Conservation (phyloP, 208 protist species). For the Trypanosoma rangeli region DNA sequence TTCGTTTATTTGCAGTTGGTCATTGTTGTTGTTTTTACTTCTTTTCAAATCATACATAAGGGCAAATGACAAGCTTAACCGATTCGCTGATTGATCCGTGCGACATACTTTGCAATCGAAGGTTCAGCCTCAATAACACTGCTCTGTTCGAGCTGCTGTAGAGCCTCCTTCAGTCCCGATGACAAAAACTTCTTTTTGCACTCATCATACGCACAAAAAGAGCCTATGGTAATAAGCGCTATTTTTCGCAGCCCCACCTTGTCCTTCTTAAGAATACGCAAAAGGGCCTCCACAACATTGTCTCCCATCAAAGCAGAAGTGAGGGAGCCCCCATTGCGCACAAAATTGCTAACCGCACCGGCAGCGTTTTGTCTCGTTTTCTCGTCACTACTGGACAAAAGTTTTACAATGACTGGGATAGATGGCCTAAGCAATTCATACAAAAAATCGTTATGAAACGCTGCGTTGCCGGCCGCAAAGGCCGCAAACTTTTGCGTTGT, state of each 20-base stretch:
- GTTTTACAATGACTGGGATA: conserved; percentile 77
- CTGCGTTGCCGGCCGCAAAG: conserved; percentile 96
- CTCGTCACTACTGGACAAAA: conserved; percentile 81
- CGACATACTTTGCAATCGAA: conserved; percentile 77
- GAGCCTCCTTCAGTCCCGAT: conserved; percentile 50
- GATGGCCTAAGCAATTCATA: conserved; percentile 74
- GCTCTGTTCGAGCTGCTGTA: conserved; percentile 57
- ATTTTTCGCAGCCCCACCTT: conserved; percentile 69
- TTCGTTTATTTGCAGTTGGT: neutral
- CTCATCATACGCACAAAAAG: conserved; percentile 87
- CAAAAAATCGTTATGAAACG: conserved; percentile 90
- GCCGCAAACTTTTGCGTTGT: conserved; percentile 94
- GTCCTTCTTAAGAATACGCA: conserved; percentile 78
- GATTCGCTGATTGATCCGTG: conserved; percentile 45
- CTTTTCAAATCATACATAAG: neutral
- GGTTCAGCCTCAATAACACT: conserved; percentile 38
- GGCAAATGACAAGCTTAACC: conserved; percentile 9
- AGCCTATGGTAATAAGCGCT: conserved; percentile 87
- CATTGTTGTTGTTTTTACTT: no score
- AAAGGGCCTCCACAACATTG: conserved; percentile 72
- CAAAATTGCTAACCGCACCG: conserved; percentile 94
- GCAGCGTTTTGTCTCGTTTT: conserved; percentile 95
- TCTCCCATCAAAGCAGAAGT: conserved; percentile 54
- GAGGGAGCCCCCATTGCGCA: conserved; percentile 88
- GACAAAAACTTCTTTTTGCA: conserved; percentile 64